Percentiles rank a stretch among this genome's conserved stretches.
Conservation (phyloP, 2,329 filamentous ascomycete species). For the Fusarium setosum region DNA sequence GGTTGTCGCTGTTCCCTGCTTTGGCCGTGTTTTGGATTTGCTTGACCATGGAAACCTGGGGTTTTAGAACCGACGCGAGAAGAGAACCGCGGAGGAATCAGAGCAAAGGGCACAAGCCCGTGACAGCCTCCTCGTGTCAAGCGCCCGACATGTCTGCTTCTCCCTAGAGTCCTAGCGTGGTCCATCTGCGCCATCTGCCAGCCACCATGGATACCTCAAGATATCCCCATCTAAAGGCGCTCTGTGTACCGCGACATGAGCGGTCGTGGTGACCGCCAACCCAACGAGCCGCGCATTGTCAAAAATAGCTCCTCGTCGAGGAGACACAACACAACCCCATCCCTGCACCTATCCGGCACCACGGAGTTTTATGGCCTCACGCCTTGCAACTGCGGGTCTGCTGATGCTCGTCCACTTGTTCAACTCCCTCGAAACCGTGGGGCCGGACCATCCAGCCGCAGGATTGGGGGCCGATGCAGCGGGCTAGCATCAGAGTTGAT, state of each 20-base stretch:
- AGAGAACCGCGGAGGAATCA: background rate
- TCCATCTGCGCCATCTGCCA: background rate
- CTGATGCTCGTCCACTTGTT: background rate
- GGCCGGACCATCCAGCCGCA: background rate
- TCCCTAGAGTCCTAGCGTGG: background rate
- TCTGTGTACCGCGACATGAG: background rate
- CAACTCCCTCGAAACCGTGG: conserved; percentile 1
- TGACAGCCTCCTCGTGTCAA: background rate
- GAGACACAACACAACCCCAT: conserved; percentile 6
- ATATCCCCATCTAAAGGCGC: background rate
- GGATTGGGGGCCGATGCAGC: conserved; percentile 4
- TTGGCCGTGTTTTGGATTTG: conserved; percentile 25
- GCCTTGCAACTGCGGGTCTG: conserved; percentile 13
- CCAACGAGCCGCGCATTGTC: conserved; percentile 9
- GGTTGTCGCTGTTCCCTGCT: conserved; percentile 6
- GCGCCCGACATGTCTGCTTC: background rate
- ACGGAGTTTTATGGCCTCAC: conserved; percentile 14
- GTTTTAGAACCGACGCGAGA: conserved; percentile 2
- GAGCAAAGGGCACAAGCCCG: background rate
- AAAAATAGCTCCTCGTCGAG: conserved; percentile 31
- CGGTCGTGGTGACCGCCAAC: background rate
- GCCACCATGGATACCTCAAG: conserved; percentile 4
- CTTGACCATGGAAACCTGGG: conserved; percentile 17
- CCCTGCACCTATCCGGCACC: conserved; percentile 15
- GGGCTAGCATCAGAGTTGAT: conserved; percentile 3